These are phyloP conservation scores for Diaporthe sp. DNA, from an alignment of 2,329 filamentous ascomycete species.

Conservation along the genomic window DNA sequence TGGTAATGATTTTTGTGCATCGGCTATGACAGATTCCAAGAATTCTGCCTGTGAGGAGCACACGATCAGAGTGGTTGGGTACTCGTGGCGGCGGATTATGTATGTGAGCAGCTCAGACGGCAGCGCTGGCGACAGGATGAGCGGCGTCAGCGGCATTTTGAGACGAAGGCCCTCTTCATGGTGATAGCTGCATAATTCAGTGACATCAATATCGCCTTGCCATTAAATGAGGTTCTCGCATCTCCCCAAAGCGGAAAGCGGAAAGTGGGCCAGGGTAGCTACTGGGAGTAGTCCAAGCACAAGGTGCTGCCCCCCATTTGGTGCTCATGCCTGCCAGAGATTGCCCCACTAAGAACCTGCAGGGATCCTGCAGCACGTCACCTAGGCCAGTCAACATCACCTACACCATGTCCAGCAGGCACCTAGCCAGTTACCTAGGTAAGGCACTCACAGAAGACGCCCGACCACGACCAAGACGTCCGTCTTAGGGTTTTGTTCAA, in stretches of 20 bases:
- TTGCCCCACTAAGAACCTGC: slow-evolving; percentile 25
- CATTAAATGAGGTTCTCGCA: neutral
- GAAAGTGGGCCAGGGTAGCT: no score
- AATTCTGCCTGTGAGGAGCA: slow-evolving; percentile 77
- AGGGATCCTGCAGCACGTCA: slow-evolving; percentile 19
- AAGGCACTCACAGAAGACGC: neutral
- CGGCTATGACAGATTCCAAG: slow-evolving; percentile 66
- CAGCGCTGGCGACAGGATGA: slow-evolving; percentile 65
- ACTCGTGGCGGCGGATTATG: slow-evolving; percentile 67
- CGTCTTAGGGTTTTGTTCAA: neutral
- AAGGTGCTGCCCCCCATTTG: neutral
- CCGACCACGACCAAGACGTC: neutral
- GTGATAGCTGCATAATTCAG: neutral
- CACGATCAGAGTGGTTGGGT: slow-evolving; percentile 77
- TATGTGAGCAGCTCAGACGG: slow-evolving; percentile 74
- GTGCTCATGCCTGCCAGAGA: slow-evolving; percentile 7
- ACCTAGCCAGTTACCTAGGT: neutral
- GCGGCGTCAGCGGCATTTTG: slow-evolving; percentile 44
- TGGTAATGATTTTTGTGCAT: slow-evolving; percentile 50
- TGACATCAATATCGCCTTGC: neutral
- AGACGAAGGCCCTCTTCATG: neutral
- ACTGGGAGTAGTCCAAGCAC: neutral
- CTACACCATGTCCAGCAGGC: neutral
- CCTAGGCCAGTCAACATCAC: neutral
- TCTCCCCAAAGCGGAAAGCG: neutral